Conservation (phyloP, 2,329 filamentous ascomycete genomes). For the Acephala macrosclerotiorum region DNA sequence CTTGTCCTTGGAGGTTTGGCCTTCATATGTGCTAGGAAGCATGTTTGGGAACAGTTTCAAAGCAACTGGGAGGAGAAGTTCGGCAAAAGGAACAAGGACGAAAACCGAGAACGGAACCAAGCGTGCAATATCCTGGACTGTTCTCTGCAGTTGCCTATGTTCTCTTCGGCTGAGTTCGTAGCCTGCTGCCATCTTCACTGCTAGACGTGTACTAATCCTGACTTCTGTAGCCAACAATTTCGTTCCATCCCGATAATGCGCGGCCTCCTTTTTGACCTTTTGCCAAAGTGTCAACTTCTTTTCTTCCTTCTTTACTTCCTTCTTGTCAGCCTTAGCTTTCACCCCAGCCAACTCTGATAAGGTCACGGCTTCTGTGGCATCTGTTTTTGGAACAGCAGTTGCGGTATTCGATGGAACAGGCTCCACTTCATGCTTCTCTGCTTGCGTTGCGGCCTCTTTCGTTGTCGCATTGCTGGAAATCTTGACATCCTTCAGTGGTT, state of each 20-base stretch:
- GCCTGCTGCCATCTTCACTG: conserved; percentile 95
- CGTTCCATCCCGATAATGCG: conserved; percentile 98
- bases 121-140: conserved; percentile 90
- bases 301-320: conserved; percentile 72
- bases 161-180: conserved; percentile 96
- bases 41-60: conserved; percentile 97
- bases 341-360: conserved; percentile 69
- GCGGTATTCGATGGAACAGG: conserved; percentile 35
- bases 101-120: conserved; percentile 97
- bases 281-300: conserved; percentile 90
- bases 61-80: conserved; percentile 89
- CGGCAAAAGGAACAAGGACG: conserved; percentile 94
- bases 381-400: conserved; percentile 44
- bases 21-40: conserved; percentile 96
- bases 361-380: conserved; percentile 40
- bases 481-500: conserved; percentile 56
- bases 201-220: conserved; percentile 88
- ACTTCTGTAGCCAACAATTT: conserved; percentile 93
- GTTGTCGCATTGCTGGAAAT: conserved; percentile 42
- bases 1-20: conserved; percentile 85
- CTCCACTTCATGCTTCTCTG: conserved; percentile 38
- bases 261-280: conserved; percentile 91
- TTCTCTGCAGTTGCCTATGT: conserved; percentile 89
- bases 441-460: conserved; percentile 37
- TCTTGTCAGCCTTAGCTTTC: conserved; percentile 67